Percentiles rank a stretch among this genome's conserved stretches.
Conservation (phyloP, 2,329 filamentous ascomycete species). For the Clathrospora elynae region DNA sequence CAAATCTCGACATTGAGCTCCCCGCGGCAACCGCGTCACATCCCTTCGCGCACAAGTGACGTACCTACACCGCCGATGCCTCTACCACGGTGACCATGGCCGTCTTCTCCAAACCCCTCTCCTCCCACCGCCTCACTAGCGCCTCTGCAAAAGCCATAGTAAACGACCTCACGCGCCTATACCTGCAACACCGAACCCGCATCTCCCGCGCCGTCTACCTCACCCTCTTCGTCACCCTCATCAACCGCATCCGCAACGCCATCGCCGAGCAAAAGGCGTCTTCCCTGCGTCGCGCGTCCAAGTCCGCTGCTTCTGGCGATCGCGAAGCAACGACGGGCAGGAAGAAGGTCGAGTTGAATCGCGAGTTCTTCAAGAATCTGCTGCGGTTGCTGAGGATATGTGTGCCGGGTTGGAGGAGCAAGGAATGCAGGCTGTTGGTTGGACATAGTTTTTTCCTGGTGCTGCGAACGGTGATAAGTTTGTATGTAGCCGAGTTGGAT, state of each 20-base stretch:
- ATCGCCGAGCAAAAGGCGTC: slow-evolving; percentile 92
- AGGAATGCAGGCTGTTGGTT: slow-evolving; percentile 81
- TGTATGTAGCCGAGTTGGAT: slow-evolving; percentile 96
- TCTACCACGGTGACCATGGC: slow-evolving; percentile 44
- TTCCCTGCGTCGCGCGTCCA: slow-evolving; percentile 62
- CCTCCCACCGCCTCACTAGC: slow-evolving; percentile 36
- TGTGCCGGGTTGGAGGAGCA: slow-evolving; percentile 86
- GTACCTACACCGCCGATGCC: slow-evolving; percentile 19
- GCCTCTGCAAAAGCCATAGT: slow-evolving; percentile 44
- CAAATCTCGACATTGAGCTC: no score
- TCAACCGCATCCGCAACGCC: slow-evolving; percentile 85
- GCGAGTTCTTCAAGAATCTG: slow-evolving; percentile 81
- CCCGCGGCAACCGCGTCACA: slow-evolving; percentile 8
- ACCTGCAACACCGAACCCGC: slow-evolving; percentile 48
- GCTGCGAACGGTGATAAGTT: slow-evolving; percentile 84
- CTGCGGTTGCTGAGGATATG: slow-evolving; percentile 81
- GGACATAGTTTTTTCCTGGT: slow-evolving; percentile 95
- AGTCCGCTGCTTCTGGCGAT: slow-evolving; percentile 49
- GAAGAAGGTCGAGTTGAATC: slow-evolving; percentile 89
- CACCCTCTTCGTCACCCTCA: slow-evolving; percentile 50
- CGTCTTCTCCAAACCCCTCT: slow-evolving; percentile 49
- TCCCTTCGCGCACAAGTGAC: slow-evolving; percentile 3
- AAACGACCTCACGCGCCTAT: slow-evolving; percentile 46
- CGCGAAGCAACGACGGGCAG: slow-evolving; percentile 53
- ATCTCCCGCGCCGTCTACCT: slow-evolving; percentile 52